Conservation (phyloP, 2,329 filamentous ascomycete species). For the Microthyrium microscopicum region DNA sequence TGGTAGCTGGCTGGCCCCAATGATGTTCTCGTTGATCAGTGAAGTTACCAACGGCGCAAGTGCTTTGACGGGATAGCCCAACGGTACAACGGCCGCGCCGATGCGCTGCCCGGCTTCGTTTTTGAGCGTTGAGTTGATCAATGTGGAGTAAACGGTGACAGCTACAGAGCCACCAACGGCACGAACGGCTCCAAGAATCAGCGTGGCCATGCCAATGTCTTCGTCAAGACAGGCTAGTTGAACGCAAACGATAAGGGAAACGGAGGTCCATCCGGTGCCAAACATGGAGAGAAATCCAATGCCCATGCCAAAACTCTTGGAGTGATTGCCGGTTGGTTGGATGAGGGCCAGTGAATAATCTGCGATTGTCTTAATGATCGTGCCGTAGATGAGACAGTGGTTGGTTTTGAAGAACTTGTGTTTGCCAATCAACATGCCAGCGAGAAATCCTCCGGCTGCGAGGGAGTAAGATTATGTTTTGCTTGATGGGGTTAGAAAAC, state of each 20-base stretch:
- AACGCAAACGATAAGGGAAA: slow-evolving; percentile 1
- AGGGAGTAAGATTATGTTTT: neutral
- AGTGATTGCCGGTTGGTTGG: neutral
- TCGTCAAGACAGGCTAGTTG: slow-evolving; percentile 1
- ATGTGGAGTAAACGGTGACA: slow-evolving; percentile 1
- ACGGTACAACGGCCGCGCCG: neutral
- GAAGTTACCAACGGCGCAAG: neutral
- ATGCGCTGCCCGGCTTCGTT: slow-evolving; percentile 1
- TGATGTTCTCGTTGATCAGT: neutral
- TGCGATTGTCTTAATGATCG: neutral
- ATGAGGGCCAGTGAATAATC: neutral
- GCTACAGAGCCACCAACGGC: slow-evolving; percentile 2
- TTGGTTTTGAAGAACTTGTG: neutral
- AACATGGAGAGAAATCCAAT: slow-evolving; percentile 2
- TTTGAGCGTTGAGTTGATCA: neutral
- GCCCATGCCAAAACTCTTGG: neutral
- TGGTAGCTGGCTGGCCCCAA: neutral
- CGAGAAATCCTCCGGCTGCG: slow-evolving; percentile 3
- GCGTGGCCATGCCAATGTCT: slow-evolving; percentile 2
- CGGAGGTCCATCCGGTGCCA: neutral
- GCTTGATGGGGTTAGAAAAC: neutral
- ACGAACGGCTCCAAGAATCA: neutral
- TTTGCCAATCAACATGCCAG: slow-evolving; percentile 3
- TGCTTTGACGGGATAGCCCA: neutral
- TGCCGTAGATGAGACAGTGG: slow-evolving; percentile 1